Conservation (phyloP, 306 rosid species). For the Crotalaria pallida region DNA sequence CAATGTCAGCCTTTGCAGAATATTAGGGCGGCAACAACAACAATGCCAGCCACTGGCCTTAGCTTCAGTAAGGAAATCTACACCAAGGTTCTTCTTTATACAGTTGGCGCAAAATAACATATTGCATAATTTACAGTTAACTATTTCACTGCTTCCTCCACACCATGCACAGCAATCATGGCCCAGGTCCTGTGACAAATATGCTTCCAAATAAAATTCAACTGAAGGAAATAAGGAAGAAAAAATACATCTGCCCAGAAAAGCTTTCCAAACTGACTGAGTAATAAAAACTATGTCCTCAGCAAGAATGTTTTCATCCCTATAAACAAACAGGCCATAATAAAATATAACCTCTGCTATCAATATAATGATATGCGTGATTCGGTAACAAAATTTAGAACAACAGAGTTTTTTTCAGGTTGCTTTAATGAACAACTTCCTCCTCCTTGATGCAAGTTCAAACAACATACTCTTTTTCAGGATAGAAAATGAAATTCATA, state of each 20-base stretch:
- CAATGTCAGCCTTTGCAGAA: slow-evolving; percentile 41
- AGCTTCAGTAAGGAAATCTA: slow-evolving; percentile 46
- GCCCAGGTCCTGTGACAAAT: slow-evolving; percentile 57
- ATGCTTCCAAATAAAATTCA: slow-evolving; percentile 17
- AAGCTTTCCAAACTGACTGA: not conserved
- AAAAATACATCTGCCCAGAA: not conserved
- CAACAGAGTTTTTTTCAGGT: not conserved
- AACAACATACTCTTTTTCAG: not conserved
- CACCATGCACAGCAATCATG: slow-evolving; percentile 83
- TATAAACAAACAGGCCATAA: not conserved
- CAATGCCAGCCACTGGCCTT: slow-evolving; percentile 60
- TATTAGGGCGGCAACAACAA: slow-evolving; percentile 66
- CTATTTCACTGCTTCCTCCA: slow-evolving; percentile 48
- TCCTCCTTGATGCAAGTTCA: not conserved
- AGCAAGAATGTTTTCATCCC: not conserved
- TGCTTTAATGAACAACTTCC: not conserved
- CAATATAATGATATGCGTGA: not conserved
- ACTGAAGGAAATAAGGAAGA: not conserved
- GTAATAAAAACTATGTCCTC: not conserved
- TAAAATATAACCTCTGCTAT: not conserved
- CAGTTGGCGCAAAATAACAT: slow-evolving; percentile 55
- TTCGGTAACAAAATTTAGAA: not conserved
- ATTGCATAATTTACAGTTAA: slow-evolving; percentile 65
- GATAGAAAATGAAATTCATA: not conserved
- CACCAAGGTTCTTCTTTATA: slow-evolving; percentile 64